Base-by-base conservation (phyloP, 2,329 filamentous ascomycete genomes). In the Neopestalotiopsis clavispora region DNA sequence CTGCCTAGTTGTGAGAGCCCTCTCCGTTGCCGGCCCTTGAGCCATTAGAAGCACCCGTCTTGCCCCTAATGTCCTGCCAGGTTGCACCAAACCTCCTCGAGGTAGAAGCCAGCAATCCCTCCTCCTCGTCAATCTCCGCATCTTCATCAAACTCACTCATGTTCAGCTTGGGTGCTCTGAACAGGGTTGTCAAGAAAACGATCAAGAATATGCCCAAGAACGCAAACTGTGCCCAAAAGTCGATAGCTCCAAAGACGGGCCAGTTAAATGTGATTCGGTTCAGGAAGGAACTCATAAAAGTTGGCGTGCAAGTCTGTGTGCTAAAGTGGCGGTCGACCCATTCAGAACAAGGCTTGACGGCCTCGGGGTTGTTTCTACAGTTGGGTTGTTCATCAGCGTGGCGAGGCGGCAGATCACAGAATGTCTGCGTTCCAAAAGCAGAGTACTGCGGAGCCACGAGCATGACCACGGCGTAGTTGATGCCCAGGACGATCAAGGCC, bases 371-470 rank as follows among this genome's bases (percentile, higher is more conserved):
- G 65, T 91, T 80, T 6, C 86, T 86, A 83, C 96, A 99, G 79
- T 97, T 90, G 6, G 94, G 92, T 74, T 91, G 89, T 71, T 87
- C 86, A 68, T 89, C 90, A 0, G 88, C 86, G 68, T 88, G 84
- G 49, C 83, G 84, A 2, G 90, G 87, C 42, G 90, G 85, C 71
- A 92, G 90, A 75, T 94, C 91, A 81, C 96, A 99, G 83, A 95
- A 98, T 0, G 93, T 97, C 80, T 99, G 96, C 0, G 95, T 94
- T 64, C 96, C 96, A 78, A 94, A 99, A 67, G 92, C 97, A 61
- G 95, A 90, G 78, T 99, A 99, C 77, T 98, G 95, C 1, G 96
- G 96, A 5, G 94, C 96, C n/a, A 97, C 90, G 71, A 98, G 86
- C 92, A 97, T 97, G 68, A 94, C 92, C 57, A 98, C 85, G 9